Evolutionary conservation across 495 filamentous ascomycete genomes (phyloP).

Genomic region (Margaritispora aquatica): DNA sequence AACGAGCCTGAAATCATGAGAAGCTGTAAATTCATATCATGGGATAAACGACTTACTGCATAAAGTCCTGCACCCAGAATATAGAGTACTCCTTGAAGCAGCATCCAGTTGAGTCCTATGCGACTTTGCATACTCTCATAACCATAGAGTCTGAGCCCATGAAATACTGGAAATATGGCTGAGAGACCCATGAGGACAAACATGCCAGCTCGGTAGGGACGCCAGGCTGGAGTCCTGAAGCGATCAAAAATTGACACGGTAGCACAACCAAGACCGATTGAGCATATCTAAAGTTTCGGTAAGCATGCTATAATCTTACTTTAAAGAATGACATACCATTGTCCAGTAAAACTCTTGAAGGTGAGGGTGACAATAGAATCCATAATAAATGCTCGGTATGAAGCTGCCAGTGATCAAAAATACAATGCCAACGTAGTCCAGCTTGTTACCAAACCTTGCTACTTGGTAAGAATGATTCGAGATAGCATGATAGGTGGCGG

Average conservation of each 20-base stretch:
- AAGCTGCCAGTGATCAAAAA: constrained; percentile 83
- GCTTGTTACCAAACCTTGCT: constrained; percentile 54
- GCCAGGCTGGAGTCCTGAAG: constrained; percentile 76
- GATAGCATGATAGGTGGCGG: constrained; percentile 70
- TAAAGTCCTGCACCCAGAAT: constrained; percentile 82
- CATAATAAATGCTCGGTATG: constrained; percentile 82
- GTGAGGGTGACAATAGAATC: constrained; percentile 60
- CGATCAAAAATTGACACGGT: constrained; percentile 67
- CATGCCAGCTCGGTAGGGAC: constrained; percentile 84
- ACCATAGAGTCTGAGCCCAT: constrained; percentile 63
- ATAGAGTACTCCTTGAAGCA: constrained; percentile 75
- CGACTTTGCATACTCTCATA: constrained; percentile 49
- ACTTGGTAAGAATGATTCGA: constrained; percentile 59
- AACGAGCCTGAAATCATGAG: constrained; percentile 36
- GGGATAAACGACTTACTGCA: constrained; percentile 43
- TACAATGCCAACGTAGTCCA: constrained; percentile 92
- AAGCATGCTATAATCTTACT: neutral
- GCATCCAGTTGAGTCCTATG: constrained; percentile 81
- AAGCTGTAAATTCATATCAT: constrained; percentile 16
- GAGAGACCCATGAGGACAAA: constrained; percentile 86
- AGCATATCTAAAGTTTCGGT: constrained; percentile 54
- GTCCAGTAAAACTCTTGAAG: constrained; percentile 65
- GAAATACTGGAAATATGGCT: constrained; percentile 67
- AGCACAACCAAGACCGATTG: constrained; percentile 68
- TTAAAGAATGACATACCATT: constrained; percentile 45